A percentile compares a stretch with the other conserved stretches of the same genome.
Conservation (phyloP, 78 protist species). For the Dictyostelium citrinum region DNA sequence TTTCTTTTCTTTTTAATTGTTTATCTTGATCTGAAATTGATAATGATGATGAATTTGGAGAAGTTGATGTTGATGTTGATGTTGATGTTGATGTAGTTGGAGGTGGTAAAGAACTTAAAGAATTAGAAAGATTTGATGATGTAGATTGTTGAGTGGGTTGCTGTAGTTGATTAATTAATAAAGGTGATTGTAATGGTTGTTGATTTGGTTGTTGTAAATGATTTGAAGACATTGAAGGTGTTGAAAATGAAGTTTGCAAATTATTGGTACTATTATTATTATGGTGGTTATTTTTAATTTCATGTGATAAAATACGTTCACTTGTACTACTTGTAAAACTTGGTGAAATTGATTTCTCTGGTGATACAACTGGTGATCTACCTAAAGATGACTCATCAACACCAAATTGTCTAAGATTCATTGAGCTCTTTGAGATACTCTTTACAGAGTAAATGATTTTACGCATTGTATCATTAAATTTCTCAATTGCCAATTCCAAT, state of each 20-base stretch:
- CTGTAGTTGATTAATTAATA: background rate
- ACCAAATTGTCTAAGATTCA: constrained; percentile 8
- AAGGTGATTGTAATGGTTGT: background rate
- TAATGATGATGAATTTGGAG: background rate
- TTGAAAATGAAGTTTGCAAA: background rate
- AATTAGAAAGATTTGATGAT: background rate
- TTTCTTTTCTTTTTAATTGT: constrained; percentile 10
- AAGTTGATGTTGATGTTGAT: background rate
- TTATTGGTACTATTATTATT: background rate
- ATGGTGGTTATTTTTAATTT: background rate
- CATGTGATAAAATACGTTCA: background rate
- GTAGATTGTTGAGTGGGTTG: background rate
- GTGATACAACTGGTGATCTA: constrained; percentile 5
- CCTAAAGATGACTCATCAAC: background rate
- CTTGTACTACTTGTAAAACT: background rate
- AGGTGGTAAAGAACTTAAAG: background rate
- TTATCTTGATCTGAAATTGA: background rate
- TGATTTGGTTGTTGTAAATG: background rate
- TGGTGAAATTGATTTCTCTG: constrained; percentile 9
- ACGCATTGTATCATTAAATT: constrained; percentile 41
- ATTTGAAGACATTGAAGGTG: background rate
- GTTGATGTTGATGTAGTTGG: background rate
- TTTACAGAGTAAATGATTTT: constrained; percentile 42
- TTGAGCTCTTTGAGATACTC: constrained; percentile 8
- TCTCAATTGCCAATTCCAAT: constrained; percentile 52